phyloP scores from a whole-genome alignment of 176 grass and related monocot species.

The Paspalum vaginatum region DNA sequence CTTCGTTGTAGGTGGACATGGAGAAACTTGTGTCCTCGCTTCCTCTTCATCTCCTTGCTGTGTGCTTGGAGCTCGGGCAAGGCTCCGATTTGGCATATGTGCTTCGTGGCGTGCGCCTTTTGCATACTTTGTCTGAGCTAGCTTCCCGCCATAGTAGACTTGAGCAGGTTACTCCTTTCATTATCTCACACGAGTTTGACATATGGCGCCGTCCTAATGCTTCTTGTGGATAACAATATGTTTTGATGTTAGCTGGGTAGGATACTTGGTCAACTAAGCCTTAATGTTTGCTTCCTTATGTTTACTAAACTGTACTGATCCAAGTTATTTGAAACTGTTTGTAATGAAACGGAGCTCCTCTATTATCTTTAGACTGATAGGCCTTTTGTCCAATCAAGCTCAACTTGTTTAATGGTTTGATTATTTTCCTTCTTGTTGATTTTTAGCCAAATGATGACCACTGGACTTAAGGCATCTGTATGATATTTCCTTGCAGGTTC shows the following conservation, averaged over 20 bases:
- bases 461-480: conserved; percentile 12
- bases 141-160: conserved; percentile 81
- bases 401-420: not conserved
- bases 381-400: not conserved
- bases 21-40: conserved; percentile 79
- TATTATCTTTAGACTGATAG: not conserved
- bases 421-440: conserved; percentile 27
- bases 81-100: conserved; percentile 66
- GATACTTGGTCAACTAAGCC: no score
- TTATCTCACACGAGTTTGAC: not conserved
- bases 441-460: conserved; percentile 11
- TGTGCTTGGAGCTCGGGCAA: conserved; percentile 65
- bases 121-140: conserved; percentile 82
- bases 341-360: not conserved
- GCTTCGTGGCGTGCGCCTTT: conserved; percentile 73
- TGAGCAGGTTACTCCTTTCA: conserved; percentile 67
- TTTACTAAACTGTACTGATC: no score
- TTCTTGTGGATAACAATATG: conserved; percentile 25
- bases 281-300: no score
- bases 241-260: not conserved
- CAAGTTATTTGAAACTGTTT: not conserved
- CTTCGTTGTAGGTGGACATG: conserved; percentile 70
- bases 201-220: not conserved
- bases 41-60: conserved; percentile 80
- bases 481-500: conserved; percentile 64